Percentiles rank a stretch among this genome's conserved stretches.
phyloP scores from a whole-genome alignment of 306 rosid genomes.

The Rosa persica region DNA sequence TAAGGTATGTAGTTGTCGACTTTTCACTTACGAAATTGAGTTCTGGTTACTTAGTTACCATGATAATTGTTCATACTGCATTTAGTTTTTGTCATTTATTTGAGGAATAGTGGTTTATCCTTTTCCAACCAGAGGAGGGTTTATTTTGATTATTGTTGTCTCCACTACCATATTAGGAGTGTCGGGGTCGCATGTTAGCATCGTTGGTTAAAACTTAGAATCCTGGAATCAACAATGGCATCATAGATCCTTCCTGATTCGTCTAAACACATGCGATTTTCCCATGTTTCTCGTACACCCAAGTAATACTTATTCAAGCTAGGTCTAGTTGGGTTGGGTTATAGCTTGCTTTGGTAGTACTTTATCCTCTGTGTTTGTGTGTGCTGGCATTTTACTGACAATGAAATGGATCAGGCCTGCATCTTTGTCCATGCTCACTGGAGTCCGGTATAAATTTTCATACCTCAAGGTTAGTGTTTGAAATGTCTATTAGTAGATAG shows the following conservation, averaged over 20 bases:
- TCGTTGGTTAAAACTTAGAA: conserved; percentile 7
- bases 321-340: background rate
- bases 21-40: conserved; percentile 11
- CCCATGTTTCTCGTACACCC: background rate
- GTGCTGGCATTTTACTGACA: conserved; percentile 35
- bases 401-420: conserved; percentile 60
- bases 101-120: background rate
- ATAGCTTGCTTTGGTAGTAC: conserved; percentile 1
- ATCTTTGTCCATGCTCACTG: conserved; percentile 38
- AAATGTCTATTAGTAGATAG: conserved; percentile 15
- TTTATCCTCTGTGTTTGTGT: conserved; percentile 7
- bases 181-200: conserved; percentile 1
- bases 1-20: conserved; percentile 55
- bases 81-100: background rate
- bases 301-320: background rate
- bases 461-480: conserved; percentile 62
- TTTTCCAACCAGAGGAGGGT: background rate
- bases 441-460: conserved; percentile 46
- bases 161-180: background rate
- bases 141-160: background rate
- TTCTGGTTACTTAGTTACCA: conserved; percentile 7
- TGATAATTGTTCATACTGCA: conserved; percentile 3
- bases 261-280: background rate
- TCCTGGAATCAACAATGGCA: background rate
- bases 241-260: background rate